Percentiles rank a stretch among this genome's conserved stretches.
Evolutionary conservation across 2,329 filamentous ascomycete species (phyloP).

Genomic region (Beauveria caledonica): DNA sequence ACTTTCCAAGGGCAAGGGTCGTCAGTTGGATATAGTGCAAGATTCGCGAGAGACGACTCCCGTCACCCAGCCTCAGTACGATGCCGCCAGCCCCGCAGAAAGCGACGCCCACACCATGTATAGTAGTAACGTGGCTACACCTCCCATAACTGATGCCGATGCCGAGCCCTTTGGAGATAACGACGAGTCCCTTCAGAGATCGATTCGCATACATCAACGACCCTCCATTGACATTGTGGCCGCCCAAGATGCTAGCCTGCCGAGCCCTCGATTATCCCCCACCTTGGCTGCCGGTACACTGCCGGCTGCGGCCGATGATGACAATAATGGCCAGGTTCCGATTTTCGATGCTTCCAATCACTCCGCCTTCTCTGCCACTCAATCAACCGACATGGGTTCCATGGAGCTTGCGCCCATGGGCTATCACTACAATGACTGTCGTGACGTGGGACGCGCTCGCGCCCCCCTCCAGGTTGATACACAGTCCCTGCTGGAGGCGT

Average conservation of each 20-base stretch:
- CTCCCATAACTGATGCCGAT: constrained; percentile 67
- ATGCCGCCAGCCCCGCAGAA: constrained; percentile 42
- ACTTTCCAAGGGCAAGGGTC: constrained; percentile 31
- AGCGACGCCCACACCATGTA: constrained; percentile 54
- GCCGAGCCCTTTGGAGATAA: constrained; percentile 49
- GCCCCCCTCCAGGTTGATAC: constrained; percentile 59
- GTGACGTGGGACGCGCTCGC: constrained; percentile 20
- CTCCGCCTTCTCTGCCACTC: constrained; percentile 34
- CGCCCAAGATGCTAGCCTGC: constrained; percentile 82
- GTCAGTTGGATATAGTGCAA: constrained; percentile 33
- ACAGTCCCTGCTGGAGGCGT: constrained; percentile 78
- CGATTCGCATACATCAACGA: constrained; percentile 38
- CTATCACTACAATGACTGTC: constrained; percentile 17
- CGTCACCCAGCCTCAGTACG: constrained; percentile 32
- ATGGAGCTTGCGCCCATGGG: constrained; percentile 20
- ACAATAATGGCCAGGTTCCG: constrained; percentile 30
- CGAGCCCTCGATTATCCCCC: constrained; percentile 89
- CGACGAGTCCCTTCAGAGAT: constrained; percentile 41
- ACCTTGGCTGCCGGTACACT: constrained; percentile 66
- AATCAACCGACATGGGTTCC: constrained; percentile 25
- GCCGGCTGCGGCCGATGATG: constrained; percentile 37
- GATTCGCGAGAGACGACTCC: constrained; percentile 38
- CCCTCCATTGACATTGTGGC: constrained; percentile 59
- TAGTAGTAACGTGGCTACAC: constrained; percentile 59
- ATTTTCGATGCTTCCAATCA: constrained; percentile 22